Conservation (phyloP, 2,329 filamentous ascomycete genomes). For the Phaeosphaeriaceae sp. region DNA sequence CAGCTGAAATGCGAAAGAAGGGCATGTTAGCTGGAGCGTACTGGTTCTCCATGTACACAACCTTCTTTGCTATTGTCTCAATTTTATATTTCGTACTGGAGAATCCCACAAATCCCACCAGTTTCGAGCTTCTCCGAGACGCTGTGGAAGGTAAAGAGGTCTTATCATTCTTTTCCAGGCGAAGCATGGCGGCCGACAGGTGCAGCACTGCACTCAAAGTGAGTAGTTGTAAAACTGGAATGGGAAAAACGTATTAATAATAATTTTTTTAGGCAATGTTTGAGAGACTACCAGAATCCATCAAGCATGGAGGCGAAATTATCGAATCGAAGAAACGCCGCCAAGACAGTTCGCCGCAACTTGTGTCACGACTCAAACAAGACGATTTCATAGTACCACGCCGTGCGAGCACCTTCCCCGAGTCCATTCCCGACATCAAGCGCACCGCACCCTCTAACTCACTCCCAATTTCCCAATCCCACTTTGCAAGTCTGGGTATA, state of each 20-base stretch:
- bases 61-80: constrained; percentile 81
- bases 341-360: constrained; percentile 45
- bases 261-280: constrained; percentile 69
- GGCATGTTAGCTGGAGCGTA: constrained; percentile 79
- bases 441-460: constrained; percentile 32
- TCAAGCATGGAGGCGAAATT: constrained; percentile 57
- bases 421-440: constrained; percentile 36
- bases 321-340: constrained; percentile 46
- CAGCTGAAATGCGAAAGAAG: constrained; percentile 76
- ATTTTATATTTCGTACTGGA: constrained; percentile 81
- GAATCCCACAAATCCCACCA: constrained; percentile 76
- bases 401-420: constrained; percentile 47
- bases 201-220: constrained; percentile 81
- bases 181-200: constrained; percentile 86
- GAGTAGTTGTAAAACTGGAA: constrained; percentile 42
- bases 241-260: constrained; percentile 14
- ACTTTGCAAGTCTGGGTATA: constrained; percentile 36
- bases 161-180: constrained; percentile 77
- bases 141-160: constrained; percentile 84
- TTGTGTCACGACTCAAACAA: constrained; percentile 32
- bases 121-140: constrained; percentile 82
- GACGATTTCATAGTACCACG: constrained; percentile 32
- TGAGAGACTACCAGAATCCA: constrained; percentile 76
- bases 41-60: constrained; percentile 86
- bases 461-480: constrained; percentile 36